Evolutionary conservation across 345 rosid species (phyloP), one percentile per base, ranked within the genome.

Genomic region (Hibiscus mutabilis): DNA sequence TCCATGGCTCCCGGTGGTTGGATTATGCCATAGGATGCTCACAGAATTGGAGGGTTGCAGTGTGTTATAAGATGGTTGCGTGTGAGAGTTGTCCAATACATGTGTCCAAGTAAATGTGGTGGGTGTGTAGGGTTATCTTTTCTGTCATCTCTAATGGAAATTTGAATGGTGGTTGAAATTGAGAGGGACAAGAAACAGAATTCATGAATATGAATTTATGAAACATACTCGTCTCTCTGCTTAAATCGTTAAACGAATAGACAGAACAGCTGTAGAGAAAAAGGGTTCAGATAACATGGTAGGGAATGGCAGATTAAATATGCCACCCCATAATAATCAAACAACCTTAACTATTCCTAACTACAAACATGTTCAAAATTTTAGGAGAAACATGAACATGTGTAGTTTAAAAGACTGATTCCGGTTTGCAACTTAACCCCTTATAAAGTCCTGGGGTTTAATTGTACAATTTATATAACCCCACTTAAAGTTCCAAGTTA

Each of bases 1-100:
- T 93, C 96, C 98, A 89, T 89, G 51, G 73, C 29, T 70, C 12
- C 35, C 31, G 31, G 9, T 29, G 40, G 4, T 55, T 18, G 58
- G 52, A 25, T 59, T 27, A 33, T 74, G 47, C 52, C 61, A 31
- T 37, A 27, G 56, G 16, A 16, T 62, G 59, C 59, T 67, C 53
- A 63, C 46, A 22, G 22, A 12, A 65, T 21, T 65, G 19, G 53
- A 13, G 31, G 19, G 3, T 13, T 42, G 19, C 18, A 2, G 31
- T 11, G 10, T 49, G 53, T 64, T 64, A 64, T 64, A 64, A 40
- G 18, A 64, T 42, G 31, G 53, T 22, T 42, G 53, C 53, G 42
- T 42, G 16, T 46, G 51, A 46, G 51, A 25, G 27, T 3, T 16
- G 51, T 46, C 49, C 49, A 44, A 46, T 46, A 46, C n/a, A 46